Conservation (phyloP, 2,329 filamentous ascomycete genomes). For the Neofusicoccum sp. region DNA sequence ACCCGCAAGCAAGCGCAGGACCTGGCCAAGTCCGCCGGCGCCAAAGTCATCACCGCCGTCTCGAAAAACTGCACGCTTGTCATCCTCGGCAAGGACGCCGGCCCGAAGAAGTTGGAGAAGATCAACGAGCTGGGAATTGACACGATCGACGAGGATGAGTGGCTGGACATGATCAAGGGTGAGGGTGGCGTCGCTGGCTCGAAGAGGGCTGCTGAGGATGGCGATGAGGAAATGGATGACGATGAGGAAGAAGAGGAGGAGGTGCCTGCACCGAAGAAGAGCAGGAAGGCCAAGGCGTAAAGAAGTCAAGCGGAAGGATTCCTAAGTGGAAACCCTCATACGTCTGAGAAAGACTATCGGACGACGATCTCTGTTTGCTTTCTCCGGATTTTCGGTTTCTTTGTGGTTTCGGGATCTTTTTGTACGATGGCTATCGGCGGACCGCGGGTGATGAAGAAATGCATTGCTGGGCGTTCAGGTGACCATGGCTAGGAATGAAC, state of each 20-base stretch:
- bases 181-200: background rate
- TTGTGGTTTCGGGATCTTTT: too few species aligned
- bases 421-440: too few species aligned
- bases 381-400: too few species aligned
- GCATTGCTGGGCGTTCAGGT: too few species aligned
- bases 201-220: constrained; percentile 11
- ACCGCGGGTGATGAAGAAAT: too few species aligned
- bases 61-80: background rate
- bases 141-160: background rate
- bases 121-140: background rate
- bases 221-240: background rate
- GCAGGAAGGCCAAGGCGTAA: constrained; percentile 4
- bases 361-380: too few species aligned
- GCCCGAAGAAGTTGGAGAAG: background rate
- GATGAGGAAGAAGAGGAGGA: background rate
- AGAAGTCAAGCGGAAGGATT: too few species aligned
- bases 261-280: background rate
- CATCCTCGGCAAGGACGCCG: background rate
- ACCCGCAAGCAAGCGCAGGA: constrained; percentile 4
- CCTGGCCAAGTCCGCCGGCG: constrained; percentile 4
- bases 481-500: too few species aligned
- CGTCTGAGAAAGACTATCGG: too few species aligned
- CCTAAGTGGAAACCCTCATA: too few species aligned
- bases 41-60: background rate
- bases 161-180: background rate